Percentiles rank a stretch among this genome's conserved stretches.
phyloP scores from a whole-genome alignment of 495 filamentous ascomycete genomes.

The Penicilliopsis zonata region DNA sequence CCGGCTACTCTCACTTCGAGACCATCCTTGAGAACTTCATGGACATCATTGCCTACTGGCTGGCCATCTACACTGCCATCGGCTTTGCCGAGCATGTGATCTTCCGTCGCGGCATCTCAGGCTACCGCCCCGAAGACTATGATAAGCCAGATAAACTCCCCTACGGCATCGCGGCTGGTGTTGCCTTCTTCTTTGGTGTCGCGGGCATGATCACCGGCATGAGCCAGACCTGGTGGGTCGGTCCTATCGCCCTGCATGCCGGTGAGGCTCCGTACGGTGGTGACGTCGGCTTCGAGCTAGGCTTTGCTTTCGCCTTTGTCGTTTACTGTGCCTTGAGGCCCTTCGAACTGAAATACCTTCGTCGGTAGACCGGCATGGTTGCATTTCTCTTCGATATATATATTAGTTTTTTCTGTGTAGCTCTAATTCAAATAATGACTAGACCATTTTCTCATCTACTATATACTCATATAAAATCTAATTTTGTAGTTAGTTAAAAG shows the following conservation, averaged over 20 bases:
- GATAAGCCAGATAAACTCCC: slow-evolving; percentile 48
- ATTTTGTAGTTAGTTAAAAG: neutral
- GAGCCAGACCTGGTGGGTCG: slow-evolving; percentile 64
- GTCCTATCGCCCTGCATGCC: slow-evolving; percentile 55
- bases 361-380: slow-evolving; percentile 11
- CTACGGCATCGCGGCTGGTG: slow-evolving; percentile 54
- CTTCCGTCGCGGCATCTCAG: slow-evolving; percentile 52
- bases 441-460: neutral
- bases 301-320: slow-evolving; percentile 23
- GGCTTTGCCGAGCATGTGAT: slow-evolving; percentile 63
- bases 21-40: slow-evolving; percentile 67
- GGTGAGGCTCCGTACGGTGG: slow-evolving; percentile 47
- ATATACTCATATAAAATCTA: neutral
- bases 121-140: slow-evolving; percentile 54
- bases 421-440: neutral
- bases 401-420: slow-evolving; percentile 6
- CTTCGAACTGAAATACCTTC: slow-evolving; percentile 23
- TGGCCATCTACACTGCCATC: slow-evolving; percentile 71
- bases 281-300: slow-evolving; percentile 69
- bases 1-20: slow-evolving; percentile 65
- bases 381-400: no score
- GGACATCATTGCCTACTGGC: slow-evolving; percentile 72
- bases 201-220: slow-evolving; percentile 67
- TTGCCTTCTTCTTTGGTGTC: slow-evolving; percentile 57
- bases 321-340: slow-evolving; percentile 22